phyloP scores from a whole-genome alignment of 2,329 filamentous ascomycete species.

The Fusarium goolgardi region DNA sequence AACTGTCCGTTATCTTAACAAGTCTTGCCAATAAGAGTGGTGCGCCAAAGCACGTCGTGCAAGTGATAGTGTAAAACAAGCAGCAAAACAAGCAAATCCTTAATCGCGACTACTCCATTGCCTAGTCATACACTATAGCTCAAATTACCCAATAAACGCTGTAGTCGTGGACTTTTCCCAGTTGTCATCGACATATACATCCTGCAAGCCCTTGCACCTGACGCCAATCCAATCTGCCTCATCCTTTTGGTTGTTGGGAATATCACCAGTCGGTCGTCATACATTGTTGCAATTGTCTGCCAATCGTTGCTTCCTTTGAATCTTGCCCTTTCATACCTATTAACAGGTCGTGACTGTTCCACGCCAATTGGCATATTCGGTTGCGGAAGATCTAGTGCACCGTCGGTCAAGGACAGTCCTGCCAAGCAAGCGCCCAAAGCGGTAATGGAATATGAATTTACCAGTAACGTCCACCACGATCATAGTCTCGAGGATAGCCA shows the following conservation, averaged over 20 bases:
- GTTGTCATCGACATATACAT: constrained; percentile 29
- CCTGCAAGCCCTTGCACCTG: constrained; percentile 36
- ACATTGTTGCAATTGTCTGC: constrained; percentile 33
- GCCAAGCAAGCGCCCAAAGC: constrained; percentile 45
- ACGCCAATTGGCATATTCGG: constrained; percentile 35
- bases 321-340: constrained; percentile 32
- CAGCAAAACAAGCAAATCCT: constrained; percentile 31
- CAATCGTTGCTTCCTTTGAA: constrained; percentile 29
- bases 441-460: constrained; percentile 52
- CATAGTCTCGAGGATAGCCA: constrained; percentile 61
- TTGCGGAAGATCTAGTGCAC: constrained; percentile 51
- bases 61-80: constrained; percentile 27
- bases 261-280: constrained; percentile 40
- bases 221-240: constrained; percentile 37
- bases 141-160: constrained; percentile 44
- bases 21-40: constrained; percentile 3
- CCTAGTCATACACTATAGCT: constrained; percentile 47
- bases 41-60: constrained; percentile 19
- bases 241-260: constrained; percentile 38
- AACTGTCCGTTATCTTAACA: neutral
- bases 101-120: constrained; percentile 18
- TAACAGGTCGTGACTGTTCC: constrained; percentile 24
- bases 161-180: constrained; percentile 33
- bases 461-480: constrained; percentile 63
- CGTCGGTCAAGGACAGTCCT: constrained; percentile 53